Evolutionary conservation across 768 basidiomycete species (phyloP).

Genomic region (Boletales sp.): DNA sequence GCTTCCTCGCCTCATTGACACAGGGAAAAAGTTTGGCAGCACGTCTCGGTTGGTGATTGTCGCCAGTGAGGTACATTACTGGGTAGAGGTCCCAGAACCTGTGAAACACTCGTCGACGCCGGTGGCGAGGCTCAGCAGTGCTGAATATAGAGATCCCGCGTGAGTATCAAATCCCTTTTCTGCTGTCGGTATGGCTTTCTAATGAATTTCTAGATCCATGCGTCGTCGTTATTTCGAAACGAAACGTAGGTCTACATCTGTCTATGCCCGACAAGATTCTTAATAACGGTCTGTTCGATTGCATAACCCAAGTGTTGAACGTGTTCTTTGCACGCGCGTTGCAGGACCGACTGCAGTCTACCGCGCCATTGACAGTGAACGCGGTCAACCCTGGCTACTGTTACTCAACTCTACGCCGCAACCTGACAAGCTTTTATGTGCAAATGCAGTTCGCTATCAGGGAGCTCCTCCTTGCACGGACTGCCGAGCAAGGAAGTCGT

Average conservation of each 20-base stretch:
- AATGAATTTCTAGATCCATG: slow-evolving; percentile 11
- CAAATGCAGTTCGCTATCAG: too few relatives aligned
- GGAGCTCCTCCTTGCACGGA: too few relatives aligned
- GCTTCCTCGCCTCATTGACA: slow-evolving; percentile 27
- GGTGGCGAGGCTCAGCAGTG: slow-evolving; percentile 21
- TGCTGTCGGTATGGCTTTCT: background rate
- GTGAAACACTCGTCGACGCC: slow-evolving; percentile 19
- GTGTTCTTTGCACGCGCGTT: slow-evolving; percentile 31
- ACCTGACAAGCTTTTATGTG: too few relatives aligned
- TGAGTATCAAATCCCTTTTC: background rate
- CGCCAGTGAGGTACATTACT: slow-evolving; percentile 28
- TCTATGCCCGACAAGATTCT: too few relatives aligned
- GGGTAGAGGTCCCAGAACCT: slow-evolving; percentile 13
- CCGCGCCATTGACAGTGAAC: slow-evolving; percentile 22
- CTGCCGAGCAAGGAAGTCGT: too few relatives aligned
- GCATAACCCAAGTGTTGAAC: slow-evolving; percentile 21
- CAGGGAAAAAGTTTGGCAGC: slow-evolving; percentile 20
- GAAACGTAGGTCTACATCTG: slow-evolving; percentile 21
- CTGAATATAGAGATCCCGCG: slow-evolving; percentile 18
- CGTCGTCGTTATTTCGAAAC: slow-evolving; percentile 18
- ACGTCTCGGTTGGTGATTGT: slow-evolving; percentile 30
- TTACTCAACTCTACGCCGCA: too few relatives aligned
- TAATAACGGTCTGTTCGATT: too few relatives aligned
- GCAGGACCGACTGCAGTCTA: slow-evolving; percentile 14
- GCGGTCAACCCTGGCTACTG: slow-evolving; percentile 6